Percentiles rank a stretch among this genome's conserved stretches.
Conservation (phyloP, 306 rosid genomes). For the Vigna angularis region DNA sequence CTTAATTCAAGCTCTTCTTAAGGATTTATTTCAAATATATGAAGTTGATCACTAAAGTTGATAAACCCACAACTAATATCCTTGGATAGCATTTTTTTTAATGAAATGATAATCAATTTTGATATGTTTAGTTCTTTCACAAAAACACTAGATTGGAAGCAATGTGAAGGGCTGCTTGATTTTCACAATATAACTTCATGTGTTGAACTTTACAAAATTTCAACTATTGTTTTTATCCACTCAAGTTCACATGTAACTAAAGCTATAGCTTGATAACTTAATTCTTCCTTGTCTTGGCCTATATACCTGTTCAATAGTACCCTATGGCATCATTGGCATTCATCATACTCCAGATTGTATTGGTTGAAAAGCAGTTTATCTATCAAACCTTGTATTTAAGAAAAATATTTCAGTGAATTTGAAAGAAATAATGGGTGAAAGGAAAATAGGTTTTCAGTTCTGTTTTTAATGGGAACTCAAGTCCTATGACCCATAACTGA, state of each 20-base stretch:
- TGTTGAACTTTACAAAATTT: too few relatives aligned
- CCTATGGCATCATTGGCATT: background rate
- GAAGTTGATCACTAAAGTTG: too few relatives aligned
- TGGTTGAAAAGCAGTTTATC: conserved; percentile 29
- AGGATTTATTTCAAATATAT: background rate
- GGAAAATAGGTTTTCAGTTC: background rate
- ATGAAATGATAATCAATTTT: background rate
- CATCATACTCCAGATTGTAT: conserved; percentile 19
- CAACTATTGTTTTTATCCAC: too few relatives aligned
- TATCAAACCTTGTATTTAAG: background rate
- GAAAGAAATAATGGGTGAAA: conserved; percentile 17
- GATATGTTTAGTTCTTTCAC: background rate
- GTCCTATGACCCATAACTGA: background rate
- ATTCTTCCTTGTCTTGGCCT: background rate
- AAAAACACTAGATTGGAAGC: background rate
- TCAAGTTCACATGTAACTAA: too few relatives aligned
- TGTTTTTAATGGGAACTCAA: background rate
- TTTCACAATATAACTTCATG: too few relatives aligned
- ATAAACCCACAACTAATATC: too few relatives aligned
- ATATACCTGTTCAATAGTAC: background rate
- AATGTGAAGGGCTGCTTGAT: background rate
- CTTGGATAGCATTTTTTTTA: too few relatives aligned
- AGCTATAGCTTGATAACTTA: too few relatives aligned
- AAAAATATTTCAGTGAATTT: conserved; percentile 18
- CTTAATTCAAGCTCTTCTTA: background rate